phyloP scores from a whole-genome alignment of 1,139 yeast species.

The Yamadazyma epiphylla region DNA sequence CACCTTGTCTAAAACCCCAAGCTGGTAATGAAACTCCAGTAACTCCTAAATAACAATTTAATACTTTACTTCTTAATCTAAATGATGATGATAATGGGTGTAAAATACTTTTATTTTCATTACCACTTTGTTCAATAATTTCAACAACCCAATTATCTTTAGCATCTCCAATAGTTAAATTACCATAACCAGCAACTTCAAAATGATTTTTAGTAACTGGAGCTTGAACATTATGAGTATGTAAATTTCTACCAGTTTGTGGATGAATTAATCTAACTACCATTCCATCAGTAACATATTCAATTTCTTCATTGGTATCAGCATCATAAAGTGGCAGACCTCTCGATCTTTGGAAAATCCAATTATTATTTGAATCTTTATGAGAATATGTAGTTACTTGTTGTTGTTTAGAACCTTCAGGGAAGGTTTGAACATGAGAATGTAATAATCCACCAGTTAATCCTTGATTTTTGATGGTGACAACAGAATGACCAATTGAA shows the following conservation, averaged over 20 bases:
- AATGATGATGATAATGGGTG: conserved; percentile 89
- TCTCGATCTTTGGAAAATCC: conserved; percentile 81
- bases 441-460: conserved; percentile 89
- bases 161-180: conserved; percentile 76
- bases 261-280: conserved; percentile 75
- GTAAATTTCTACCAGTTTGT: conserved; percentile 83
- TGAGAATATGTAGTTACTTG: conserved; percentile 94
- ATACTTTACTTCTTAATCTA: conserved; percentile 62
- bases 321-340: conserved; percentile 49
- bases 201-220: conserved; percentile 67
- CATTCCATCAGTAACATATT: conserved; percentile 69
- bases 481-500: conserved; percentile 69
- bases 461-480: conserved; percentile 87
- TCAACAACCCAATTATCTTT: conserved; percentile 96
- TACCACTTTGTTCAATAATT: conserved; percentile 71
- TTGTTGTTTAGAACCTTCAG: conserved; percentile 94
- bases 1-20: conserved; percentile 99
- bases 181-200: conserved; percentile 95
- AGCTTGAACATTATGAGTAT: conserved; percentile 79
- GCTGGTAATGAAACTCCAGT: conserved; percentile 79
- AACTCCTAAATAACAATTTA: conserved; percentile 85
- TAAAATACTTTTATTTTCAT: conserved; percentile 60
- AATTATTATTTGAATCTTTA: conserved; percentile 87
- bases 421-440: conserved; percentile 90
- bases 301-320: conserved; percentile 50